Evolutionary conservation across 1,284 basidiomycete species (phyloP), one percentile per base, ranked within the genome.

Genomic region (Ustilago xerochloae): DNA sequence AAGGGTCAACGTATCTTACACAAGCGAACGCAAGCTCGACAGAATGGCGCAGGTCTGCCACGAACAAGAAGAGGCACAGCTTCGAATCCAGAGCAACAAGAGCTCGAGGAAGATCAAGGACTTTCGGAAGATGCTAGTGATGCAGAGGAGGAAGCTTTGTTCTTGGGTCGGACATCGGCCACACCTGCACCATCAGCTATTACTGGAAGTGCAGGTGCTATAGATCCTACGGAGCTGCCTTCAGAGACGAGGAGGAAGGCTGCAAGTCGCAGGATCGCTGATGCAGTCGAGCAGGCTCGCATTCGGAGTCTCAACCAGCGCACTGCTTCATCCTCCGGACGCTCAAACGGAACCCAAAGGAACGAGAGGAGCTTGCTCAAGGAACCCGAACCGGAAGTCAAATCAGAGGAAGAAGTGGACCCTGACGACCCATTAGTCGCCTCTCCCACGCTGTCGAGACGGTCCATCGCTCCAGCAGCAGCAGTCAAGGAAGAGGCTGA

Each of bases 1-100:
- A 74, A 74, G 52, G 66, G 66, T 32, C 71, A 69, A 46, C 57
- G 66, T 12, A 74, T 74, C 39, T 58, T 74, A 7, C 71, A 74
- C 29, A 46, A 69, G 32, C 56, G 58, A 26, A 53, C 47, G 0
- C 62, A 60, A 35, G 61, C 57, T 35, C 49, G 70, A 38, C 53
- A 53, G 39, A 52, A 63, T n/a, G 65, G 46, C 5, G 33, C 38
- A 4, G 13, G 32, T 18, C 16, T n/a, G 3, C 41, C 54, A 18
- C 16, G 41, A 0, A 41, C 43, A 10, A 49, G 6, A 13, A 18
- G 30, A 22, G 32, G 26, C 8, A 32, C 36, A 20, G 38, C 18
- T 39, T 36, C 24, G 24, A n/a, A 39, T n/a, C 22, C 4, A 43
- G 30, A 20, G 16, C 39, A 32, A 8, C 53, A 61, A 24, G 6